phyloP scores from a whole-genome alignment of 257 asterid species.

The Capsicum rhomboideum region DNA sequence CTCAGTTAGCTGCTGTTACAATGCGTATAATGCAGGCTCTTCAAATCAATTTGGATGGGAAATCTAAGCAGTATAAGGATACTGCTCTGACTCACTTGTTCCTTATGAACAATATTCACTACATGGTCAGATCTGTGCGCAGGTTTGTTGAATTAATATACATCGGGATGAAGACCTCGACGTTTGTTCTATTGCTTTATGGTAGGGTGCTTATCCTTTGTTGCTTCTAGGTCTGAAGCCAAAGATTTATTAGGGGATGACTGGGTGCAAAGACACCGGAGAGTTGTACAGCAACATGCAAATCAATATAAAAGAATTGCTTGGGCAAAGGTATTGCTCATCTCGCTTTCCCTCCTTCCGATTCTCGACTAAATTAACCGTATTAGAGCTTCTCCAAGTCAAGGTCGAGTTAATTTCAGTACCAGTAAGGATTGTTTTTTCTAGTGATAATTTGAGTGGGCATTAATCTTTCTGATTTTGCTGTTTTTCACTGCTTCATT shows the following conservation, averaged over 20 bases:
- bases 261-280: conserved; percentile 98
- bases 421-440: not conserved
- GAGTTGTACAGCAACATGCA: conserved; percentile 96
- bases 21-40: conserved; percentile 98
- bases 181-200: not conserved
- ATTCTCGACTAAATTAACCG: not conserved
- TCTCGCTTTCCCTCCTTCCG: not conserved
- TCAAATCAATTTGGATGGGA: conserved; percentile 94
- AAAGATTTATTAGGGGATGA: conserved; percentile 96
- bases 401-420: not conserved
- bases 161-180: not conserved
- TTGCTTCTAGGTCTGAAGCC: conserved; percentile 84
- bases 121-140: conserved; percentile 99
- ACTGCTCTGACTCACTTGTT: conserved; percentile 78
- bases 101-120: conserved; percentile 95
- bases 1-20: conserved; percentile 93
- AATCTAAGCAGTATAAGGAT: conserved; percentile 94
- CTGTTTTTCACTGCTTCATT: not conserved
- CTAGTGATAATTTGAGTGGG: not conserved
- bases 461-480: not conserved
- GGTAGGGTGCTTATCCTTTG: not conserved
- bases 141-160: conserved; percentile 35
- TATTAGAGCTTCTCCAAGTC: not conserved
- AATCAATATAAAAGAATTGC: conserved; percentile 92
- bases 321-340: conserved; percentile 71